A percentile compares a stretch with the other conserved stretches of the same genome.
Conservation (phyloP, 73 alveolate species). For the Loxodes magnus region DNA sequence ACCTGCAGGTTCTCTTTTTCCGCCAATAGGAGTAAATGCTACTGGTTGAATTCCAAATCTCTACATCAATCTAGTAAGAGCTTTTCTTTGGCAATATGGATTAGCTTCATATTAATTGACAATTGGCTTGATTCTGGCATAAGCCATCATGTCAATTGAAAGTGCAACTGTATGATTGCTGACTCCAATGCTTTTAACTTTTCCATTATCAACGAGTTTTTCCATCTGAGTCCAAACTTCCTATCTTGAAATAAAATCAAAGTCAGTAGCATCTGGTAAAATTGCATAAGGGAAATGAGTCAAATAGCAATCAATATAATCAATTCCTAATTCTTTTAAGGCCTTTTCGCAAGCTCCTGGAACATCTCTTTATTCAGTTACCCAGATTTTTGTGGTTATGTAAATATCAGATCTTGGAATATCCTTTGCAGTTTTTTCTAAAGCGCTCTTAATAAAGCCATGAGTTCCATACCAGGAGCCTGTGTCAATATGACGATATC, state of each 20-base stretch:
- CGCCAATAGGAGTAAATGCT: constrained; percentile 59
- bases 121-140: constrained; percentile 53
- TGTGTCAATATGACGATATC: too few species aligned
- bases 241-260: constrained; percentile 26
- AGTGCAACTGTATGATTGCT: constrained; percentile 43
- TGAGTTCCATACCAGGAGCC: too few species aligned
- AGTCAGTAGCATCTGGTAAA: constrained; percentile 15
- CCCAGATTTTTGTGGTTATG: constrained; percentile 63
- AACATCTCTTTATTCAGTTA: constrained; percentile 26
- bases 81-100: constrained; percentile 33
- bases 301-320: constrained; percentile 38
- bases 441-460: too few species aligned
- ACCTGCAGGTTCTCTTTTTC: constrained; percentile 34
- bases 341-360: constrained; percentile 44
- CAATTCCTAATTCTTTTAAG: constrained; percentile 40
- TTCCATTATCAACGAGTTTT: constrained; percentile 34
- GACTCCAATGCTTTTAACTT: constrained; percentile 56
- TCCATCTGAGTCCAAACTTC: constrained; percentile 63
- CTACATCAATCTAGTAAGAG: constrained; percentile 20
- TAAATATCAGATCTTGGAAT: too few species aligned
- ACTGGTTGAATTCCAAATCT: constrained; percentile 29
- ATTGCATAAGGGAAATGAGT: constrained; percentile 53
- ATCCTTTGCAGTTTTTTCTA: too few species aligned
- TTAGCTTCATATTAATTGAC: constrained; percentile 62
- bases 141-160: constrained; percentile 42